A percentile compares a stretch with the other conserved stretches of the same genome.
phyloP scores from a whole-genome alignment of 139 green algal genomes.

The Chlamydomonas sphaeroides region DNA sequence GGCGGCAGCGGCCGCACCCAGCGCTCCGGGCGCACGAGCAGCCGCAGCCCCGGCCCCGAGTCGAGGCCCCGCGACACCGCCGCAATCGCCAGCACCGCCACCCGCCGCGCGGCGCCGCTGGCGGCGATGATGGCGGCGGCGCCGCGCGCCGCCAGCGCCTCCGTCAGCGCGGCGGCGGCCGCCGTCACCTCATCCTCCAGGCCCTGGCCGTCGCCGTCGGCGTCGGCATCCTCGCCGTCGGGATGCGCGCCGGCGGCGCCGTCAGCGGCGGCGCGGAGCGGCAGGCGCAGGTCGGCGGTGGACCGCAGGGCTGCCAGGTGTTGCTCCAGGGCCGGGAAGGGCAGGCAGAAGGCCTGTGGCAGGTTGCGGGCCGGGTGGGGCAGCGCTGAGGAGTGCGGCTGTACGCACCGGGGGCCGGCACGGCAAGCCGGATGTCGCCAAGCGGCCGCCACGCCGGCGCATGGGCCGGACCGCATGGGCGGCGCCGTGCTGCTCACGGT shows the following conservation, averaged over 20 bases:
- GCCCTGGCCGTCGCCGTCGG: no score
- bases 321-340: neutral
- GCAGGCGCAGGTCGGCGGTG: neutral
- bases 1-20: no score
- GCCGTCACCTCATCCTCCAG: neutral
- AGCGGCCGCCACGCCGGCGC: neutral
- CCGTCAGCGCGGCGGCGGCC: neutral
- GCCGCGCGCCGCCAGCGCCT: neutral
- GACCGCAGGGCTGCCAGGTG: neutral
- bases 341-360: constrained; percentile 5
- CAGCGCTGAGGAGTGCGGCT: neutral
- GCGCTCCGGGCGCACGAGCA: constrained; percentile 9
- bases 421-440: neutral
- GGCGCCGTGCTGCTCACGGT: neutral
- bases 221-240: neutral
- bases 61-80: neutral
- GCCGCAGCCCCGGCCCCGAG: neutral
- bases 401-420: neutral
- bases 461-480: no score
- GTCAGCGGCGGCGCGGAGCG: neutral
- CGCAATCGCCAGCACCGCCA: constrained; percentile 10
- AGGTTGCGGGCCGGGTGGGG: no score
- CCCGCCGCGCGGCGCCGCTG: neutral
- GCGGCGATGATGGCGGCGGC: neutral
- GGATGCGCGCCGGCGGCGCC: no score